A percentile compares a stretch with the other conserved stretches of the same genome.
Conservation (phyloP, 1,284 basidiomycete genomes). For the Hypsizygus ulmarius region DNA sequence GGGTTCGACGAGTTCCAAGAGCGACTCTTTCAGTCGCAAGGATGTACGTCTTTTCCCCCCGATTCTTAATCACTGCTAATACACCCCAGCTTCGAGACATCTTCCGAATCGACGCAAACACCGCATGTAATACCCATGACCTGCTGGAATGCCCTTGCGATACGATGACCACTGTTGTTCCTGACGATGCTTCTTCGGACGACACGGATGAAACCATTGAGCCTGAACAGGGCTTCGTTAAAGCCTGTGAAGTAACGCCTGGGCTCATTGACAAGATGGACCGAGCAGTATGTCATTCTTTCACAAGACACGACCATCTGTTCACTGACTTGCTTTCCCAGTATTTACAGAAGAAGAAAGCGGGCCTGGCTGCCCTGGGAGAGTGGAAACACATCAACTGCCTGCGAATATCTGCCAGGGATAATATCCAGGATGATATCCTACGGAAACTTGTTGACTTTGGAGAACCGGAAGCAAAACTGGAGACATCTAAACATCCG, state of each 20-base stretch:
- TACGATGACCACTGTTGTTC: constrained; percentile 16
- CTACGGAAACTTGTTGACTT: constrained; percentile 51
- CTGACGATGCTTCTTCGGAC: constrained; percentile 20
- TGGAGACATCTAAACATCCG: constrained; percentile 13
- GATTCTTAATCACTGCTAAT: background rate
- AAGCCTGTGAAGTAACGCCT: constrained; percentile 67
- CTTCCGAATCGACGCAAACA: constrained; percentile 81
- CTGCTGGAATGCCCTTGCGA: constrained; percentile 76
- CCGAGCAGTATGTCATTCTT: constrained; percentile 44
- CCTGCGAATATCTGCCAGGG: constrained; percentile 42
- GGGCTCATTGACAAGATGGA: constrained; percentile 49
- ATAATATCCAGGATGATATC: constrained; percentile 60
- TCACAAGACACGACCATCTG: background rate
- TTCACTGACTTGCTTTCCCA: constrained; percentile 26
- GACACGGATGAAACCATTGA: constrained; percentile 31
- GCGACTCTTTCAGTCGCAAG: constrained; percentile 85
- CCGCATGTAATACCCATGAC: constrained; percentile 90
- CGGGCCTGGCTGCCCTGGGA: constrained; percentile 77
- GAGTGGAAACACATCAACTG: constrained; percentile 90
- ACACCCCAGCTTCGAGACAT: constrained; percentile 76
- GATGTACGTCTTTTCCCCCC: constrained; percentile 54
- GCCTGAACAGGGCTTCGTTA: constrained; percentile 56
- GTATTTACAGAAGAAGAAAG: constrained; percentile 73
- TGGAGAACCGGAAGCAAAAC: constrained; percentile 25
- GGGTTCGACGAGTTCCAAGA: constrained; percentile 58